Conservation (phyloP, 106 monocot species). For the Allium cepa region DNA sequence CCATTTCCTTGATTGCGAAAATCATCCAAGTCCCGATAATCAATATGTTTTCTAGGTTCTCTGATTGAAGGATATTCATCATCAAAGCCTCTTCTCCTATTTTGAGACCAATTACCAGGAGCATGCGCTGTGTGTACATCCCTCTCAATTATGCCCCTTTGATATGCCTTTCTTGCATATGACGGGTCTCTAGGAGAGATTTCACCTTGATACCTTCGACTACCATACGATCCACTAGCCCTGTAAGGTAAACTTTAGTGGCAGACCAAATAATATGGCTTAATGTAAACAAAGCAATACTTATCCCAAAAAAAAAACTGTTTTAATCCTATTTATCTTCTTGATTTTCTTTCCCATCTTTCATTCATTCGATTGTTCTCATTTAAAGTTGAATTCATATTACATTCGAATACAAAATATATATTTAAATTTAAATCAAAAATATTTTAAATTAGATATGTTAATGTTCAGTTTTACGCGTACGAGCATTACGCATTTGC, state of each 20-base stretch:
- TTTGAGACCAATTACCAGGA: slow-evolving; percentile 54
- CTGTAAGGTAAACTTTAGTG: slow-evolving; percentile 24
- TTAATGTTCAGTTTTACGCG: too few species aligned
- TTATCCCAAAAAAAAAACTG: background rate
- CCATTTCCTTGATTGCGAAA: slow-evolving; percentile 47
- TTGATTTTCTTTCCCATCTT: too few species aligned
- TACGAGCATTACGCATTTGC: too few species aligned
- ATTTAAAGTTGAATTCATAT: too few species aligned
- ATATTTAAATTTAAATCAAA: too few species aligned
- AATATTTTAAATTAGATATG: too few species aligned
- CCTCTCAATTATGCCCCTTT: slow-evolving; percentile 42
- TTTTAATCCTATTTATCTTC: too few species aligned
- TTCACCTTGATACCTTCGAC: slow-evolving; percentile 61
- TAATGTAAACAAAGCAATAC: background rate
- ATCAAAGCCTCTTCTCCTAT: slow-evolving; percentile 55
- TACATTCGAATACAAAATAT: too few species aligned
- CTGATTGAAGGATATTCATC: slow-evolving; percentile 52
- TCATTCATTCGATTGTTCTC: too few species aligned
- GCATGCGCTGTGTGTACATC: slow-evolving; percentile 52
- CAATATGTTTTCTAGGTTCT: slow-evolving; percentile 54
- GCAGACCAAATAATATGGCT: background rate
- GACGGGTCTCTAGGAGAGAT: slow-evolving; percentile 49
- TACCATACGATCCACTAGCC: slow-evolving; percentile 68
- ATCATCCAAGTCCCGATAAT: slow-evolving; percentile 38
- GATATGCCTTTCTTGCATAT: slow-evolving; percentile 42